Conservation (phyloP, 176 grass and related monocot genomes). For the Lolium perenne region DNA sequence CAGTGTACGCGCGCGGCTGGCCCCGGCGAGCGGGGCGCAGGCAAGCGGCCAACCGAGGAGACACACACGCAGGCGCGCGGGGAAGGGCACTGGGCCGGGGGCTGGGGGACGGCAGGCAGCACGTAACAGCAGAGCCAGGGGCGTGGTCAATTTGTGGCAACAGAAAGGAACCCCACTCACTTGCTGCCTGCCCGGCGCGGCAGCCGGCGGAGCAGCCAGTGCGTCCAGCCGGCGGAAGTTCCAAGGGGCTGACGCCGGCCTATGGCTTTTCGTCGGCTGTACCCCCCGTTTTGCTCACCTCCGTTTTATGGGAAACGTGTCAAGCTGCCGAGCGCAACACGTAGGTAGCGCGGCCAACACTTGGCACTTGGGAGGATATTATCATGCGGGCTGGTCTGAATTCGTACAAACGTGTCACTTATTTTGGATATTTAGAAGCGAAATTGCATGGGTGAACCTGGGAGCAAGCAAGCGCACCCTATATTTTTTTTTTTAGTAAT, state of each 20-base stretch:
- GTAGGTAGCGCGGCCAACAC: background rate
- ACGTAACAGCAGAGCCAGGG: background rate
- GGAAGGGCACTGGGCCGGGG: background rate
- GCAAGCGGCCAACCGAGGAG: conserved; percentile 14
- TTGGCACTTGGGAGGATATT: background rate
- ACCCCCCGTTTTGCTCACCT: conserved; percentile 7
- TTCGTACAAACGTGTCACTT: background rate
- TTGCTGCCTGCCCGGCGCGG: background rate
- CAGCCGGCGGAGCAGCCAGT: background rate
- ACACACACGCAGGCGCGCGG: conserved; percentile 9
- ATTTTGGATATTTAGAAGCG: background rate
- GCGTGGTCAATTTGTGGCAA: conserved; percentile 30
- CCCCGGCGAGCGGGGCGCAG: conserved; percentile 8
- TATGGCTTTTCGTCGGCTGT: background rate
- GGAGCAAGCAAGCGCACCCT: too few relatives aligned
- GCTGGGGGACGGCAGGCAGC: background rate
- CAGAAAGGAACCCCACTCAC: background rate
- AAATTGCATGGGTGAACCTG: too few relatives aligned
- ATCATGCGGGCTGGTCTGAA: background rate
- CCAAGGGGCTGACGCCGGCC: background rate
- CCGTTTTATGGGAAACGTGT: background rate
- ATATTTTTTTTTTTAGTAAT: too few relatives aligned
- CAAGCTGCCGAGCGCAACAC: background rate
- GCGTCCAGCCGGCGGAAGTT: background rate
- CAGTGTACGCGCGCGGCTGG: conserved; percentile 6